Evolutionary conservation across 2,329 filamentous ascomycete species (phyloP).

Genomic region (Magnaporthales sp.): DNA sequence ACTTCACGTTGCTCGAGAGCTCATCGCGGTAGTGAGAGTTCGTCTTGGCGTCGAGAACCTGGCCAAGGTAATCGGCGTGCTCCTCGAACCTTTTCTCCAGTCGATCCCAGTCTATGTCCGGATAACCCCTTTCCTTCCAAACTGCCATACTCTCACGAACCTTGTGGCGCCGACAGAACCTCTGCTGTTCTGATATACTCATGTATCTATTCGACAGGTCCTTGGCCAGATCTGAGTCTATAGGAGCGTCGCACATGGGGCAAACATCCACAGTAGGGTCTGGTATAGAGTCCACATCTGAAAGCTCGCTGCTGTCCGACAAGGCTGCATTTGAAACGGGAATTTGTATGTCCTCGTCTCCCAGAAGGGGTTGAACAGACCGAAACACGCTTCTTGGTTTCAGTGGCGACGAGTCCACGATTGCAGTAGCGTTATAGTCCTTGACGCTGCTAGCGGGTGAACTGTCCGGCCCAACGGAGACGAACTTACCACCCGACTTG

Average conservation of each 20-base stretch:
- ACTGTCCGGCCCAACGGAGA: not conserved
- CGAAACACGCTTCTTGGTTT: not conserved
- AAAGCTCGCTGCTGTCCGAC: not conserved
- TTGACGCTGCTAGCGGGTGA: not conserved
- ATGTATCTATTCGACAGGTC: constrained; percentile 27
- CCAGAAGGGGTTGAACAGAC: not conserved
- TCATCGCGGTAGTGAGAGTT: constrained; percentile 52
- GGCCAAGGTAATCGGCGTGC: constrained; percentile 46
- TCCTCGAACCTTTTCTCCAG: constrained; percentile 49
- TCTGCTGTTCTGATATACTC: constrained; percentile 48
- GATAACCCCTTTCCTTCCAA: constrained; percentile 52
- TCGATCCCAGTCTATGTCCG: constrained; percentile 58
- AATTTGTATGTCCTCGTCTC: not conserved
- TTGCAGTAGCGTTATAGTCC: not conserved
- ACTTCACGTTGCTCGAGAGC: constrained; percentile 44
- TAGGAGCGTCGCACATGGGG: constrained; percentile 56
- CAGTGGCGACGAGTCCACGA: not conserved
- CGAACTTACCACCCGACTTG: not conserved
- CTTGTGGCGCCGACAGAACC: constrained; percentile 58
- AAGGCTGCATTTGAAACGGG: not conserved
- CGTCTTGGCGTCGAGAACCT: constrained; percentile 46
- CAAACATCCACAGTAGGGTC: constrained; percentile 31
- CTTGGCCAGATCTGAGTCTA: constrained; percentile 46
- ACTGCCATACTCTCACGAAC: constrained; percentile 38
- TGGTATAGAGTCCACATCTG: not conserved